Conservation (phyloP, 1,139 yeast species). For the Suhomyces yuchorum region DNA sequence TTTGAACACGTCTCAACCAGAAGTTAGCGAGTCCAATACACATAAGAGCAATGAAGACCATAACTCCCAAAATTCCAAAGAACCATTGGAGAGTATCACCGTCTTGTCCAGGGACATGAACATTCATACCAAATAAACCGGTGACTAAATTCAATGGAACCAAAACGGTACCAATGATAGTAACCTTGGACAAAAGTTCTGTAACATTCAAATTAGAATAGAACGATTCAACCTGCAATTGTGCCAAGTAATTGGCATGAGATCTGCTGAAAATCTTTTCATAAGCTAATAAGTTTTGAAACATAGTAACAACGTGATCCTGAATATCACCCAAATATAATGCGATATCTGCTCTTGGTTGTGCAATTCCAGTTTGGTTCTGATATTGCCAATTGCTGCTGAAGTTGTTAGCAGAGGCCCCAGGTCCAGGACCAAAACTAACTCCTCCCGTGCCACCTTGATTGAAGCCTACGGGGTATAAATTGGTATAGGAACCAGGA, state of each 20-base stretch:
- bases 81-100: conserved; percentile 42
- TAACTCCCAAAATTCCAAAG: conserved; percentile 41
- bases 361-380: conserved; percentile 34
- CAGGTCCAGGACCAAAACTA: conserved; percentile 28
- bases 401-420: conserved; percentile 20
- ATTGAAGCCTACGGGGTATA: conserved; percentile 16
- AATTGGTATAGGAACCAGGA: conserved; percentile 6
- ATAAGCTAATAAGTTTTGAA: conserved; percentile 82
- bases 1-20: conserved; percentile 34
- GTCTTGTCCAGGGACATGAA: conserved; percentile 74
- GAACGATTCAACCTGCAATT: conserved; percentile 88
- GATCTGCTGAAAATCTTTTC: conserved; percentile 92
- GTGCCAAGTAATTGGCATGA: conserved; percentile 91
- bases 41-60: conserved; percentile 36
- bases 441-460: conserved; percentile 22
- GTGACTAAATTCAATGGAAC: conserved; percentile 90
- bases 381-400: conserved; percentile 18
- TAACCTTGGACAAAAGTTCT: conserved; percentile 83
- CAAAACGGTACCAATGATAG: conserved; percentile 84
- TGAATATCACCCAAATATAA: conserved; percentile 94
- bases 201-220: conserved; percentile 83
- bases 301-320: conserved; percentile 96
- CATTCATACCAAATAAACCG: conserved; percentile 97
- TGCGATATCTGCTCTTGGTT: conserved; percentile 82
- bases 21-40: conserved; percentile 36